phyloP scores from a whole-genome alignment of 768 basidiomycete genomes.

The Amanita thiersii region DNA sequence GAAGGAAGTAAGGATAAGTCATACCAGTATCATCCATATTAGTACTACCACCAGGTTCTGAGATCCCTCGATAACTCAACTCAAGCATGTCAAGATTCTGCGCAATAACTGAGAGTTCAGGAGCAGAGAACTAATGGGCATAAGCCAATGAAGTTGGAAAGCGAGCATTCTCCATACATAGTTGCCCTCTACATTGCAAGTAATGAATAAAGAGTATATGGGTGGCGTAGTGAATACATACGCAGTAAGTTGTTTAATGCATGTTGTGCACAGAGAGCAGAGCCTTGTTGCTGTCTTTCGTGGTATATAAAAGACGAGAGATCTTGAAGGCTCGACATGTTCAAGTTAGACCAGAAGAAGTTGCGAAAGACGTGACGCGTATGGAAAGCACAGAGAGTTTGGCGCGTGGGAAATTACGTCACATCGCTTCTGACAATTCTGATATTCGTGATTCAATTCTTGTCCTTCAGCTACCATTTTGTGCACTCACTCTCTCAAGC shows the following conservation, averaged over 20 bases:
- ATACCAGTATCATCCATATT: conserved; percentile 93
- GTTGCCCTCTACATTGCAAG: conserved; percentile 27
- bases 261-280: conserved; percentile 84
- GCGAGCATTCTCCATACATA: conserved; percentile 24
- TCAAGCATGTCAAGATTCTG: conserved; percentile 61
- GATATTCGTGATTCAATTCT: too few species aligned
- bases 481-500: too few species aligned
- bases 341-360: too few species aligned
- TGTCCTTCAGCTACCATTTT: too few species aligned
- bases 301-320: conserved; percentile 62
- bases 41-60: conserved; percentile 40
- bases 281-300: conserved; percentile 69
- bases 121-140: conserved; percentile 57
- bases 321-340: conserved; percentile 52
- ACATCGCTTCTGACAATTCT: too few species aligned
- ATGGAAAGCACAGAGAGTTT: too few species aligned
- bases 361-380: too few species aligned
- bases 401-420: too few species aligned
- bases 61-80: conserved; percentile 40
- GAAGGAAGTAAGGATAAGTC: conserved; percentile 5
- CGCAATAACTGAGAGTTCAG: conserved; percentile 73
- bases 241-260: conserved; percentile 77
- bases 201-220: conserved; percentile 2
- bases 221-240: conserved; percentile 26
- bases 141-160: conserved; percentile 3